phyloP scores from a whole-genome alignment of 2,329 filamentous ascomycete genomes.

The Sporothrix inflata region DNA sequence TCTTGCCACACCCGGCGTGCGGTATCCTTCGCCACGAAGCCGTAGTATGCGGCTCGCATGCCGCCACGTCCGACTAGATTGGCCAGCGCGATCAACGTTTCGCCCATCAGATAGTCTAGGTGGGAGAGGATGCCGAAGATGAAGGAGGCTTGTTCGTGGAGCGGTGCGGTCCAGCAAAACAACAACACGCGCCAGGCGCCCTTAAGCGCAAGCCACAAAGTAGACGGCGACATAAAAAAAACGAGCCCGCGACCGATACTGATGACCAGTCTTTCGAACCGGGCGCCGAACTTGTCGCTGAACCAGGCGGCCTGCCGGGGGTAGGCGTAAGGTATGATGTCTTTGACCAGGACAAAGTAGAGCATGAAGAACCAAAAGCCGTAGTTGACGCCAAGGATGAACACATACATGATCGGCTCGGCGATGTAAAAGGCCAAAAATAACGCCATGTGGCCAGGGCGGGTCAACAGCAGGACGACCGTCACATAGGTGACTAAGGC shows the following conservation, averaged over 20 bases:
- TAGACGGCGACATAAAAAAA: no score
- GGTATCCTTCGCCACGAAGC: no score
- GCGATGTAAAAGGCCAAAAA: background rate
- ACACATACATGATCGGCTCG: background rate
- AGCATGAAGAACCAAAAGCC: background rate
- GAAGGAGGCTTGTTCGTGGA: no score
- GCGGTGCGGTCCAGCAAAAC: no score
- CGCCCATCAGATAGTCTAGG: no score
- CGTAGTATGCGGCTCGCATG: no score
- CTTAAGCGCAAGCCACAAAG: no score
- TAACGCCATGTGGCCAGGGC: background rate
- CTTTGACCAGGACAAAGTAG: background rate
- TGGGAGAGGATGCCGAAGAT: no score
- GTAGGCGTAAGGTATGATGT: background rate
- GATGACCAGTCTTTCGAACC: background rate
- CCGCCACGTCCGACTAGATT: no score
- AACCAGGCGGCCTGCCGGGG: background rate
- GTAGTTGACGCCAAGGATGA: background rate
- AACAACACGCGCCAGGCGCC: no score
- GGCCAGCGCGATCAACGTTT: no score
- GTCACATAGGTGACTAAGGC: background rate
- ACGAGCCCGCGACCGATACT: background rate
- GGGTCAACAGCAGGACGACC: background rate
- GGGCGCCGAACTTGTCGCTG: background rate
- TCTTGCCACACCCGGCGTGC: no score